phyloP scores from a whole-genome alignment of 805 yeast species.

The Candida ulmi region DNA sequence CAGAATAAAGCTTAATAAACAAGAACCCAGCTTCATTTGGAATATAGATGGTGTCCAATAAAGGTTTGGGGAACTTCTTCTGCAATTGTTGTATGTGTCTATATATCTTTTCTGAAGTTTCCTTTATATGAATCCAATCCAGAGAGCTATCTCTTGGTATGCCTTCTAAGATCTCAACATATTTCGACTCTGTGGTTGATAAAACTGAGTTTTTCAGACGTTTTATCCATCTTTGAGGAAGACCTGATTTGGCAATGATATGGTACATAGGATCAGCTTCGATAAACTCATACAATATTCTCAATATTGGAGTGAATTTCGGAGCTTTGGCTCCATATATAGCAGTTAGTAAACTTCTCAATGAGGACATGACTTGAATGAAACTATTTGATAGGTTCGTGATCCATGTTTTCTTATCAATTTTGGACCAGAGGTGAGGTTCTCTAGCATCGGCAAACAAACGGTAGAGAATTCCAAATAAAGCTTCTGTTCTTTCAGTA shows the following conservation, averaged over 20 bases:
- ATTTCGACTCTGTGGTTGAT: constrained; percentile 37
- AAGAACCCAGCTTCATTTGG: constrained; percentile 43
- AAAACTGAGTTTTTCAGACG: constrained; percentile 30
- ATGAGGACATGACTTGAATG: constrained; percentile 38
- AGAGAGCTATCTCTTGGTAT: constrained; percentile 59
- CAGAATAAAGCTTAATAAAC: constrained; percentile 46
- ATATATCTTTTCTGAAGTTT: constrained; percentile 50
- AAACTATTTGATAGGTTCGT: constrained; percentile 40
- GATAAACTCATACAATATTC: constrained; percentile 44
- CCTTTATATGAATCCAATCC: constrained; percentile 48
- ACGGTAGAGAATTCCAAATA: constrained; percentile 28
- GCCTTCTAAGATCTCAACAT: constrained; percentile 34
- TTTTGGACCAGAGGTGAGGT: constrained; percentile 31
- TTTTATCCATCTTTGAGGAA: constrained; percentile 39
- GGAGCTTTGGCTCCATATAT: constrained; percentile 46
- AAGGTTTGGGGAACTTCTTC: constrained; percentile 52
- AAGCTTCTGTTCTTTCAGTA: constrained; percentile 24
- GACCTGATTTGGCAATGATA: constrained; percentile 28
- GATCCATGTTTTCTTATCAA: constrained; percentile 48
- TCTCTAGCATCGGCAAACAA: constrained; percentile 19
- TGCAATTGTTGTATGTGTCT: constrained; percentile 36
- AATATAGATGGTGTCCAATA: constrained; percentile 54
- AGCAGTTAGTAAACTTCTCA: constrained; percentile 36
- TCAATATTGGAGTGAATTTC: constrained; percentile 48
- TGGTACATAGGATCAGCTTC: constrained; percentile 41